Base-by-base conservation (phyloP, 2,329 filamentous ascomycete genomes). In the Verticillium zaregamsianum region DNA sequence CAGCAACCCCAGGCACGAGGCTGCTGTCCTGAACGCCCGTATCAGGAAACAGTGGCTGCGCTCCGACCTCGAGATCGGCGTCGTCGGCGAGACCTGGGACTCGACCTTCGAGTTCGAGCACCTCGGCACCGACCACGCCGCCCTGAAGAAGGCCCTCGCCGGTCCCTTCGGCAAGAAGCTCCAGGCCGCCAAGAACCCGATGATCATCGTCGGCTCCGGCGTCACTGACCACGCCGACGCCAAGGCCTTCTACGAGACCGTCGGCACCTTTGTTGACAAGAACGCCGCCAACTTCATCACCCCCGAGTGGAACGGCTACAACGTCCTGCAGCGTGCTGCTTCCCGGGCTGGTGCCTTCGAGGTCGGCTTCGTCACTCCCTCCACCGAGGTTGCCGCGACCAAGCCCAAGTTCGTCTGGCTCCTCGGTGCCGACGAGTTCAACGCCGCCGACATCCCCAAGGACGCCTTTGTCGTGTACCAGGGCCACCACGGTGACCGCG, bases 31-130 rank as follows among this genome's bases (percentile, higher is more conserved):
- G 55, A 99, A 99, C 73, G 93, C 94, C 66, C 91, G 95, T 68
- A 99, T 99, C 73, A 87, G 95, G 72, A 99, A 99, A 83, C 93
- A 97, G 77, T 99, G 94, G 91, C 83, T 99, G 68, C 90, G 93
- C 68, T 97, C 95, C 39, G 93, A 98, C 69, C 87, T 99, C 28
- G 90, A 98, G 76, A 87, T 99, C 70, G 95, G 90, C 66, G 86
- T 97, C 63, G 89, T 99, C 68, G 95, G 95, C 66, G 91, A 97
- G 80, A 80, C 88, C 45, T 99, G 94, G 76, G 88, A 96, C 57
- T 96, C 93, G 61, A 99, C 93, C 35, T 99, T 98, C 72, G 93
- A 97, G 70, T 96, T 94, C 71, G 89, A 96, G 77, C 92, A 97
- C 73, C 86, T 98, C 49, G 95, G 95, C 67, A 80, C 84, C 59